A percentile compares a stretch with the other conserved stretches of the same genome.
These are phyloP conservation scores for Solanum pinnatisectum DNA, from an alignment of 257 asterid genomes.

Conservation along the genomic window DNA sequence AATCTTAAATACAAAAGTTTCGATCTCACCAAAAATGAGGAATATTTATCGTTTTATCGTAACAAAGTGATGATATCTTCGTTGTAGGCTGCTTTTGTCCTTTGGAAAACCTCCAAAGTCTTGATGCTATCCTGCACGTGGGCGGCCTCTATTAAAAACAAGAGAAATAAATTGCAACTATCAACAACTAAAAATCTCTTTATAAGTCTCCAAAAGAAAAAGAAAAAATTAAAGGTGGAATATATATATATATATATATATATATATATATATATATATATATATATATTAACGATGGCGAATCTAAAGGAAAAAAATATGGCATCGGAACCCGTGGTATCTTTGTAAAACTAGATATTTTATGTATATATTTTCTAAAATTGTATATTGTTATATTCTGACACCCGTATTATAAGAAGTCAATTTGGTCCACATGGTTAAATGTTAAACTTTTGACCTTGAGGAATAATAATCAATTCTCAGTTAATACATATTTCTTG, in stretches of 20 bases:
- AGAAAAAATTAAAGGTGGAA: not conserved
- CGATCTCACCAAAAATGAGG: accelerated
- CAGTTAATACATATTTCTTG: too few relatives aligned
- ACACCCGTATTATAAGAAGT: too few relatives aligned
- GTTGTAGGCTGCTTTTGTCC: not conserved
- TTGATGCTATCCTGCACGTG: not conserved
- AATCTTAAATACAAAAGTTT: not conserved
- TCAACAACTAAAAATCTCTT: not conserved
- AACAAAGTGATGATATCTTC: not conserved
- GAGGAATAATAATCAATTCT: too few relatives aligned
- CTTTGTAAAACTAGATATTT: too few relatives aligned
- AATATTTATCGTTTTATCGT: not conserved
- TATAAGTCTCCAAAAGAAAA: not conserved
- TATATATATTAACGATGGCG: too few relatives aligned
- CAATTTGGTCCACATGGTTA: too few relatives aligned
- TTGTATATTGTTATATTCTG: too few relatives aligned
- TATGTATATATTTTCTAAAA: too few relatives aligned
- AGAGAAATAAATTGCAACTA: not conserved
- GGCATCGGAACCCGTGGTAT: too few relatives aligned
- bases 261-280: too few relatives aligned
- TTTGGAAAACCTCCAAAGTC: not conserved
- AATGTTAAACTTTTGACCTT: too few relatives aligned
- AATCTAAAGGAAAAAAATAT: not conserved
- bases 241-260: not conserved
- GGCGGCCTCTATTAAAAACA: not conserved